Conservation (phyloP, 345 rosid genomes). For the Rhodamnia rubescens region DNA sequence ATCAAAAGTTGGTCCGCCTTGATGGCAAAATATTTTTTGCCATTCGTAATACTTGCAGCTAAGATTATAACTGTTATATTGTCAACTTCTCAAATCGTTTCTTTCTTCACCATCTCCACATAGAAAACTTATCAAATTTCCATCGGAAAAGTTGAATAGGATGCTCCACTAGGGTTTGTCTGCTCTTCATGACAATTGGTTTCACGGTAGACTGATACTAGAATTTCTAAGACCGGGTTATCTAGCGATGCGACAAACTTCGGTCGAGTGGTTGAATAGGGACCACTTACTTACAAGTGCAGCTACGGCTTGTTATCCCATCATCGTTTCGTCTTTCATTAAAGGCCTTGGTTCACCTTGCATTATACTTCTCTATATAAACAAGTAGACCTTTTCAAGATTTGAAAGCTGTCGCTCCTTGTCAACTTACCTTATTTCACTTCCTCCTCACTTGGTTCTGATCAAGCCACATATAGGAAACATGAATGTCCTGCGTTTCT, state of each 20-base stretch:
- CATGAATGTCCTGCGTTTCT: neutral
- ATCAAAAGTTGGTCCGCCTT: too few relatives aligned
- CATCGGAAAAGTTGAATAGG: neutral
- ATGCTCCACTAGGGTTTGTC: neutral
- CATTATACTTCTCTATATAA: neutral
- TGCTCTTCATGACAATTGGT: neutral
- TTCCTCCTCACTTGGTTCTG: neutral
- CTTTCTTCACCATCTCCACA: neutral
- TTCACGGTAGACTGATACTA: neutral
- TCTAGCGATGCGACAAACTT: neutral
- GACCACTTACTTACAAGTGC: neutral
- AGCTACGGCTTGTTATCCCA: neutral
- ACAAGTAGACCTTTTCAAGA: neutral
- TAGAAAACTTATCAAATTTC: neutral
- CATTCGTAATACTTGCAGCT: too few relatives aligned
- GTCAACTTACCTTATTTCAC: neutral
- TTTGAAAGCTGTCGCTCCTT: neutral
- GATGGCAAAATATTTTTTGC: too few relatives aligned
- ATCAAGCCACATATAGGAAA: neutral
- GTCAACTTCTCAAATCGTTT: too few relatives aligned
- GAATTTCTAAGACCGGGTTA: neutral
- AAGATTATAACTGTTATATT: too few relatives aligned
- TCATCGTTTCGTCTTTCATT: neutral
- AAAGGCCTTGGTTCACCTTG: neutral
- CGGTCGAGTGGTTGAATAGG: neutral